Evolutionary conservation across 2,329 filamentous ascomycete genomes (phyloP).

Genomic region (Aspergillus candidus): DNA sequence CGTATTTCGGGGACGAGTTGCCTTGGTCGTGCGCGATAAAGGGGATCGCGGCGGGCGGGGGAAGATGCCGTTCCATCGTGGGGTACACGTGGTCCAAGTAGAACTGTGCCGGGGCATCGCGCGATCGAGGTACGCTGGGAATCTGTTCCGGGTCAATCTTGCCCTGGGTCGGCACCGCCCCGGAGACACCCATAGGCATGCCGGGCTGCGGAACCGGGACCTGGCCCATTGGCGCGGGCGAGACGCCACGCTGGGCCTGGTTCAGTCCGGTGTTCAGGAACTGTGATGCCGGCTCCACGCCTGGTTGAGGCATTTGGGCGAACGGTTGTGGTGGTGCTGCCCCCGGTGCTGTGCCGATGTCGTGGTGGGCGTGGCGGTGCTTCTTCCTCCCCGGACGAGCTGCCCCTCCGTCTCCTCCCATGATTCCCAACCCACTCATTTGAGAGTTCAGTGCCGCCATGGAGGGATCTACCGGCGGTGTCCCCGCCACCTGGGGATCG

Average conservation of each 20-base stretch:
- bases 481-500: constrained; percentile 20
- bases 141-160: constrained; percentile 87
- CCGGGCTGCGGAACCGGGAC: constrained; percentile 25
- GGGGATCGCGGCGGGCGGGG: constrained; percentile 79
- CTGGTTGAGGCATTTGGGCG: constrained; percentile 59
- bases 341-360: constrained; percentile 56
- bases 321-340: constrained; percentile 55
- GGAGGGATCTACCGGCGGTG: constrained; percentile 22
- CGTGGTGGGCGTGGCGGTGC: constrained; percentile 88
- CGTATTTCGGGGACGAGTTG: constrained; percentile 91
- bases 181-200: constrained; percentile 46
- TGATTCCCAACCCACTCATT: constrained; percentile 71
- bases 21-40: constrained; percentile 95
- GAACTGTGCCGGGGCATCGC: constrained; percentile 75
- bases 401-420: constrained; percentile 39
- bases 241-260: constrained; percentile 28
- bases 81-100: constrained; percentile 86
- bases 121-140: constrained; percentile 78
- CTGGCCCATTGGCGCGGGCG: constrained; percentile 24
- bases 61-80: constrained; percentile 89
- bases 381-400: constrained; percentile 68
- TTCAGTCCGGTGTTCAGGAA: constrained; percentile 54
- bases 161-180: constrained; percentile 60
- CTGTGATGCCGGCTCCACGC: constrained; percentile 49
- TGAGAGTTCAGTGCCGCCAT: constrained; percentile 52